Evolutionary conservation across 106 monocot genomes (phyloP).

Genomic region (Dendrobium nobile): DNA sequence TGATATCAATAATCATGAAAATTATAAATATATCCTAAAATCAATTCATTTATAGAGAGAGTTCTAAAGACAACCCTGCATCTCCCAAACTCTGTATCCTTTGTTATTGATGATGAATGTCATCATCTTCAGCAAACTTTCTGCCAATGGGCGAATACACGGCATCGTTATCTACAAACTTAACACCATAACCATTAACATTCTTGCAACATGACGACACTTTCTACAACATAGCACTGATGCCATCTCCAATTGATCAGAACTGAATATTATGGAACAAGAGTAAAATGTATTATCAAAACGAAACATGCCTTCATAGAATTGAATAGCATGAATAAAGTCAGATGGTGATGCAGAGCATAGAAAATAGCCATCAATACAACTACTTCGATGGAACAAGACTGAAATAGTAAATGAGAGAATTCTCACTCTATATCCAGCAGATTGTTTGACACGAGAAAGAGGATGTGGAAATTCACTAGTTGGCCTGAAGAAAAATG

Average conservation of each 20-base stretch:
- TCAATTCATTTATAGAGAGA: not conserved
- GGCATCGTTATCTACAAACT: not conserved
- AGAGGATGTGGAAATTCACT: constrained; percentile 99
- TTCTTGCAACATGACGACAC: not conserved
- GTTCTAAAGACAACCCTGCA: not conserved
- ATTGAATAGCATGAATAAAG: not conserved
- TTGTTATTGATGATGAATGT: not conserved
- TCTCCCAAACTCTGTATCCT: not conserved
- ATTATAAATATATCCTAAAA: not conserved
- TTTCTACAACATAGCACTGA: not conserved
- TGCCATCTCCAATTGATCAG: not conserved
- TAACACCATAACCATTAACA: not conserved
- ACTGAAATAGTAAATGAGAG: not conserved
- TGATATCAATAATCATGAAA: not conserved
- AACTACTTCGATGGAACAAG: not conserved
- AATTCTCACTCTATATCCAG: constrained; percentile 74
- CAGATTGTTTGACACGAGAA: constrained; percentile 82
- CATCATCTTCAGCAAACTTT: not conserved
- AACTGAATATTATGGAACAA: not conserved
- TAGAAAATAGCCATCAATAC: not conserved
- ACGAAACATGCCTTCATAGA: not conserved
- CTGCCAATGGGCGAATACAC: not conserved
- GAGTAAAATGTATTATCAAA: not conserved
- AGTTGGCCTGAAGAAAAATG: constrained; percentile 60
- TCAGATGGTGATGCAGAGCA: not conserved